Conservation (phyloP, 129 eudicot species). For the Pulicaria dysenterica region DNA sequence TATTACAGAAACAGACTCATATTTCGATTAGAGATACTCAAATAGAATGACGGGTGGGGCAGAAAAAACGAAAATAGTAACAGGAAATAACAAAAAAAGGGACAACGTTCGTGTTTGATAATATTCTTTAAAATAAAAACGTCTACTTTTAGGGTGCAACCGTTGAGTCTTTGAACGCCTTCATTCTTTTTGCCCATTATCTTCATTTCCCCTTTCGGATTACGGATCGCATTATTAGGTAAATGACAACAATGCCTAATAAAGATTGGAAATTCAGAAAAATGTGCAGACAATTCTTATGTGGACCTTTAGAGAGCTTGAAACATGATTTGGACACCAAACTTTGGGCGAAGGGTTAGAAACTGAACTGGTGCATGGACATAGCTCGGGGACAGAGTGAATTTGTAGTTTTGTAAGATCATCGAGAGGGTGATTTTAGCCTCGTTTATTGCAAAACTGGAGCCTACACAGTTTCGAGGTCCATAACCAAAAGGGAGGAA, state of each 20-base stretch:
- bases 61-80: too few relatives aligned
- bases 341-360: constrained; percentile 49
- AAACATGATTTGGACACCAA: constrained; percentile 54
- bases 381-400: constrained; percentile 48
- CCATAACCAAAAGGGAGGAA: constrained; percentile 65
- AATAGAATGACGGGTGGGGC: too few relatives aligned
- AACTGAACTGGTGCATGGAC: constrained; percentile 49
- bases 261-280: neutral
- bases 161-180: too few relatives aligned
- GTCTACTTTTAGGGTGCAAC: too few relatives aligned
- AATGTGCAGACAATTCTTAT: neutral
- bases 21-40: too few relatives aligned
- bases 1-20: too few relatives aligned
- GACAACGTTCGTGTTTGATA: too few relatives aligned
- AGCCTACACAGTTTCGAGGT: constrained; percentile 59
- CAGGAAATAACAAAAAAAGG: too few relatives aligned
- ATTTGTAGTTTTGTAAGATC: constrained; percentile 55
- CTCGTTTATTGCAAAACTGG: constrained; percentile 53
- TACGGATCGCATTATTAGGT: neutral
- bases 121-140: too few relatives aligned
- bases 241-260: neutral
- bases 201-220: too few relatives aligned
- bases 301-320: constrained; percentile 8
- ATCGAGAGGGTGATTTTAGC: constrained; percentile 54
- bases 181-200: too few relatives aligned